Evolutionary conservation across 2,329 filamentous ascomycete genomes (phyloP).

Genomic region (Trichophaea hybrida): DNA sequence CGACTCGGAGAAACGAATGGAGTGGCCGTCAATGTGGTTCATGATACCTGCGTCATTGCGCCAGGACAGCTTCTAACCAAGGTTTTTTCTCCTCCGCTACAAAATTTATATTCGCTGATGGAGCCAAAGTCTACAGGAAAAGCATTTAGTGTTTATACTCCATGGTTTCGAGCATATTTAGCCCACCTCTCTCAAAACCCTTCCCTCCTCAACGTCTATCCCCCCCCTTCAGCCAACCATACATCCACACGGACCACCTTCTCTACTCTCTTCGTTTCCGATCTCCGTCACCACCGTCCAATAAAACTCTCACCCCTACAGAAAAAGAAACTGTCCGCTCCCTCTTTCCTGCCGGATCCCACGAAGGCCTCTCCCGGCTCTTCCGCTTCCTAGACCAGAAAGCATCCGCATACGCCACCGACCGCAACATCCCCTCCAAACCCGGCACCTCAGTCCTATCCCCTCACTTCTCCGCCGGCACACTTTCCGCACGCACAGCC

Average conservation of each 20-base stretch:
- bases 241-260: slow-evolving; percentile 31
- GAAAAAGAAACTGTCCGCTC: slow-evolving; percentile 28
- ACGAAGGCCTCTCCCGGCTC: slow-evolving; percentile 51
- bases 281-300: slow-evolving; percentile 27
- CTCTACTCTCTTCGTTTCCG: slow-evolving; percentile 27
- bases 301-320: slow-evolving; percentile 29
- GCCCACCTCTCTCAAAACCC: slow-evolving; percentile 55
- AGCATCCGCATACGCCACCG: slow-evolving; percentile 46
- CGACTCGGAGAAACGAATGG: slow-evolving; percentile 45
- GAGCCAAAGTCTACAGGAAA: slow-evolving; percentile 46
- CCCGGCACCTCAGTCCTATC: slow-evolving; percentile 54
- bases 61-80: slow-evolving; percentile 45
- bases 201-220: slow-evolving; percentile 48
- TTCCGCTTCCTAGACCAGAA: slow-evolving; percentile 52
- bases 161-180: slow-evolving; percentile 69
- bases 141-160: slow-evolving; percentile 71
- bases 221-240: slow-evolving; percentile 45
- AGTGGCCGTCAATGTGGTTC: slow-evolving; percentile 55
- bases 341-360: slow-evolving; percentile 53
- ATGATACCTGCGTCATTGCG: slow-evolving; percentile 70
- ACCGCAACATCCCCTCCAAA: slow-evolving; percentile 47
- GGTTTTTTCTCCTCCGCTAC: slow-evolving; percentile 2
- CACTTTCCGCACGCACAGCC: slow-evolving; percentile 52
- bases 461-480: slow-evolving; percentile 56
- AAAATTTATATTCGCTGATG: background rate